These are phyloP conservation scores for Astraeus odoratus DNA, from an alignment of 768 basidiomycete species.

Conservation along the genomic window DNA sequence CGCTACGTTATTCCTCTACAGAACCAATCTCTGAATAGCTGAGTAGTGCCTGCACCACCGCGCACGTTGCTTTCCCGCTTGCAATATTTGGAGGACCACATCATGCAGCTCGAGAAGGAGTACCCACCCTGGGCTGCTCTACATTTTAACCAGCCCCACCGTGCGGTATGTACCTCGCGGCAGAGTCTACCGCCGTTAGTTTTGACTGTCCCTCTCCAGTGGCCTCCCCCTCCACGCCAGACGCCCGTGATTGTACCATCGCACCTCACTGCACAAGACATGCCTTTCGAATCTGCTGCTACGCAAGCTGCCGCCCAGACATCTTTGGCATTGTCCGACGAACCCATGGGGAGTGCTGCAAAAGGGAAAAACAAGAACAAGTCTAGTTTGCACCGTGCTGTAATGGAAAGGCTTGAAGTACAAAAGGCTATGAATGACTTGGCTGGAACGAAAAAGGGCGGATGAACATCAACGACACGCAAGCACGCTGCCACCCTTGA, in stretches of 20 bases:
- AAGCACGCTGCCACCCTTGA: slow-evolving; percentile 45
- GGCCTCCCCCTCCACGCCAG: slow-evolving; percentile 76
- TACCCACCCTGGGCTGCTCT: slow-evolving; percentile 85
- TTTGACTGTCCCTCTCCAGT: slow-evolving; percentile 35
- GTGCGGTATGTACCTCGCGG: slow-evolving; percentile 51
- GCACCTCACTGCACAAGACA: slow-evolving; percentile 40
- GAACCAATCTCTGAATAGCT: not conserved
- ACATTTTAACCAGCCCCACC: slow-evolving; percentile 81
- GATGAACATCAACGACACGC: slow-evolving; percentile 33
- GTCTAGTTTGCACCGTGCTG: slow-evolving; percentile 66
- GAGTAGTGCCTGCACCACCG: slow-evolving; percentile 63
- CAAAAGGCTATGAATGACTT: slow-evolving; percentile 60
- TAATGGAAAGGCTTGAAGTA: slow-evolving; percentile 69
- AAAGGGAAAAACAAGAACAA: slow-evolving; percentile 35
- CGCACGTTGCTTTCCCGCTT: slow-evolving; percentile 57
- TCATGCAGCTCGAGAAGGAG: slow-evolving; percentile 69
- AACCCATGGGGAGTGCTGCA: slow-evolving; percentile 1
- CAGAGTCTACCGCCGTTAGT: not conserved
- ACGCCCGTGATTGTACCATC: slow-evolving; percentile 76
- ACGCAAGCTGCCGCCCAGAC: slow-evolving; percentile 3
- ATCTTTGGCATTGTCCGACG: slow-evolving; percentile 11
- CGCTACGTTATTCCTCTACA: slow-evolving; percentile 4
- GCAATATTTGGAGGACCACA: slow-evolving; percentile 69
- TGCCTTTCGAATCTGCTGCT: slow-evolving; percentile 11
- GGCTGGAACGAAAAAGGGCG: slow-evolving; percentile 15